These are phyloP conservation scores for Metarhizium robertsii DNA, from an alignment of 2,329 filamentous ascomycete genomes.

Conservation along the genomic window DNA sequence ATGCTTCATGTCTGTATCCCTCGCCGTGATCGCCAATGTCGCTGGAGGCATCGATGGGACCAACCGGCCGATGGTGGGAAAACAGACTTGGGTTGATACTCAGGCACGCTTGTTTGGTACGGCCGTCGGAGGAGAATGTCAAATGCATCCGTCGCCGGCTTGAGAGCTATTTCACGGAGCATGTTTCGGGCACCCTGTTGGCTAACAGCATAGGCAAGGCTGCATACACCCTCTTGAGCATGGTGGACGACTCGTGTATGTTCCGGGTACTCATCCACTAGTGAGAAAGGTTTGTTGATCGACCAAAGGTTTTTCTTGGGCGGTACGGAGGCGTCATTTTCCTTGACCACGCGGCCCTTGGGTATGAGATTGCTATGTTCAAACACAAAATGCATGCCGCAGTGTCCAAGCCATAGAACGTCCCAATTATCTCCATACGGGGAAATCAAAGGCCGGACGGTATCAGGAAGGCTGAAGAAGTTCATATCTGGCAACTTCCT, in stretches of 20 bases:
- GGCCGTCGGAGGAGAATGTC: conserved; percentile 33
- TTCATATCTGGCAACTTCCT: conserved; percentile 8
- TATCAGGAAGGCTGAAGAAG: conserved; percentile 13
- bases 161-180: conserved; percentile 32
- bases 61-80: conserved; percentile 32
- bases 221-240: conserved; percentile 28
- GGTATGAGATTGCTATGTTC: conserved; percentile 12
- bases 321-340: conserved; percentile 27
- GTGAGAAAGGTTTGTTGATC: conserved; percentile 24
- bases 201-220: conserved; percentile 34
- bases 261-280: conserved; percentile 22
- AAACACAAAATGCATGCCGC: conserved; percentile 26
- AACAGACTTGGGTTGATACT: conserved; percentile 34
- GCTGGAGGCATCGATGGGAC: conserved; percentile 22
- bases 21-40: conserved; percentile 26
- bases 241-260: conserved; percentile 37
- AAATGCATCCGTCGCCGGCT: conserved; percentile 26
- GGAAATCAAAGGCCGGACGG: conserved; percentile 16
- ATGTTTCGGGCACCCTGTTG: conserved; percentile 33
- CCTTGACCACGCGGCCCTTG: conserved; percentile 20
- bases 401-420: conserved; percentile 41
- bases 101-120: conserved; percentile 28
- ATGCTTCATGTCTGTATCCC: conserved; percentile 18
- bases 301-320: conserved; percentile 21
- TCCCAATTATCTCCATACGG: conserved; percentile 45